Percentiles rank a stretch among this genome's conserved stretches.
phyloP scores from a whole-genome alignment of 2,329 filamentous ascomycete species.

The Penicillium digitatum region DNA sequence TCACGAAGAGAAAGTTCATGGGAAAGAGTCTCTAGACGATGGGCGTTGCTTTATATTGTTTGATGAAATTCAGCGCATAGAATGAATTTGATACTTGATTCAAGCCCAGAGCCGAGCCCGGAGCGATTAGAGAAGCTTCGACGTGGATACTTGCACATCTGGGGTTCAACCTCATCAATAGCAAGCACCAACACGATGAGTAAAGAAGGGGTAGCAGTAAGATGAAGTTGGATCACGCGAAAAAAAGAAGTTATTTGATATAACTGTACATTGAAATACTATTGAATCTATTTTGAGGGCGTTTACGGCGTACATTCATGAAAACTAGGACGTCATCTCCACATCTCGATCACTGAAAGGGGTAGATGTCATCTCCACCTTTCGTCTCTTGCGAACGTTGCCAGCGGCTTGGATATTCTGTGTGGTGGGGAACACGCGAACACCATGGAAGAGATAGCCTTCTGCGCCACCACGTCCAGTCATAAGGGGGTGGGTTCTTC shows the following conservation, averaged over 20 bases:
- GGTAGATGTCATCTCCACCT: slow-evolving; percentile 43
- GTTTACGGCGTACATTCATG: neutral
- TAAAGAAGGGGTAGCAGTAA: neutral
- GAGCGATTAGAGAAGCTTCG: neutral
- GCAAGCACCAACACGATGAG: neutral
- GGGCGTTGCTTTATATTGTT: slow-evolving; percentile 24
- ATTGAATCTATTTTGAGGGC: neutral
- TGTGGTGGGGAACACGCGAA: slow-evolving; percentile 72
- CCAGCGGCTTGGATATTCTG: slow-evolving; percentile 80
- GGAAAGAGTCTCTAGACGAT: slow-evolving; percentile 71
- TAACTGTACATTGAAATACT: slow-evolving; percentile 17
- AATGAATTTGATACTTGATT: slow-evolving; percentile 17
- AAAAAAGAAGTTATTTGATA: slow-evolving; percentile 6
- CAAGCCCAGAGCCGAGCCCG: neutral
- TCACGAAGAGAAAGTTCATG: slow-evolving; percentile 99
- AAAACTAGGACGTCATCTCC: slow-evolving; percentile 28
- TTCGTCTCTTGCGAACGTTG: slow-evolving; percentile 63
- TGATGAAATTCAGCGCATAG: slow-evolving; percentile 27
- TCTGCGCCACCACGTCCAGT: slow-evolving; percentile 81
- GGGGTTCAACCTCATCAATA: neutral
- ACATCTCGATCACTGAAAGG: slow-evolving; percentile 28
- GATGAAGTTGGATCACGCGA: neutral
- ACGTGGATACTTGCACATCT: neutral
- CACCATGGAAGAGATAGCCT: slow-evolving; percentile 83
- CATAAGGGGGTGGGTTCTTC: slow-evolving; percentile 91